These are phyloP conservation scores for Cordyceps militaris DNA, from an alignment of 2,329 filamentous ascomycete genomes.

Conservation along the genomic window DNA sequence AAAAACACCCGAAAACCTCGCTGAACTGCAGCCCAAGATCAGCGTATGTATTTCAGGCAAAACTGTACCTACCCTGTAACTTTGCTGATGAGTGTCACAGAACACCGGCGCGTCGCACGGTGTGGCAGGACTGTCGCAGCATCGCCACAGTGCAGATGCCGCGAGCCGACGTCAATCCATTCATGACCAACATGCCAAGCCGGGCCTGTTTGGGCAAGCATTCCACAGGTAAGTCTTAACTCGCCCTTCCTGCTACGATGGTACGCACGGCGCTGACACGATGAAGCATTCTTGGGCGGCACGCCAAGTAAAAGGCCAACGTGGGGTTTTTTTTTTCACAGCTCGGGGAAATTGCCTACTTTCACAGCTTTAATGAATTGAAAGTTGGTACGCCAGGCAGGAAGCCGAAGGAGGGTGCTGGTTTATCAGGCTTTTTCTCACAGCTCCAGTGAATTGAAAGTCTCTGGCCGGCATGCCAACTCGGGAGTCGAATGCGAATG, in stretches of 20 bases:
- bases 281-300: background rate
- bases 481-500: too few species aligned
- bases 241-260: too few species aligned
- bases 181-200: background rate
- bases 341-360: too few species aligned
- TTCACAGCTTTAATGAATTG: too few species aligned
- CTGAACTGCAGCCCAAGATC: background rate
- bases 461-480: too few species aligned
- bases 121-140: background rate
- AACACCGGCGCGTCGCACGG: background rate
- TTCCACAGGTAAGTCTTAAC: background rate
- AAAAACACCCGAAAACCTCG: background rate
- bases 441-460: too few species aligned
- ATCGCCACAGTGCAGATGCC: background rate
- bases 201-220: background rate
- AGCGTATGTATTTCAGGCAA: background rate
- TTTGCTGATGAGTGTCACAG: background rate
- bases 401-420: too few species aligned
- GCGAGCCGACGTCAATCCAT: background rate
- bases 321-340: background rate
- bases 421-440: too few species aligned
- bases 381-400: too few species aligned
- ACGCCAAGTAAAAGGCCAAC: background rate
- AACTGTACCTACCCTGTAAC: too few species aligned
- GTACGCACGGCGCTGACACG: background rate